Conservation (phyloP, 768 basidiomycete genomes). For the Mycena epipterygia region DNA sequence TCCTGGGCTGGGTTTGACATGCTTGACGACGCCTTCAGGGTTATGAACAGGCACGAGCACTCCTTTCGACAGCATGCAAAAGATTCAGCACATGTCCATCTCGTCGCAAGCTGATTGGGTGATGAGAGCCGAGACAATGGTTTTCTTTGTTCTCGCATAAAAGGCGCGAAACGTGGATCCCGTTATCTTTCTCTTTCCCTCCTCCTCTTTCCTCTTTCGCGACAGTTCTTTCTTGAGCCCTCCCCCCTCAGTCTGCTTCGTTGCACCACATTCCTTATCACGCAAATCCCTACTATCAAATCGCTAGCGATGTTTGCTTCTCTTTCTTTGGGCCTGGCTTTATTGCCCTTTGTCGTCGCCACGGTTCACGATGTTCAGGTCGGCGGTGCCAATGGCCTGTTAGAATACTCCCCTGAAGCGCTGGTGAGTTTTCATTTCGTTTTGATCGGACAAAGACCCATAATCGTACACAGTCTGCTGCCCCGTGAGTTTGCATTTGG, state of each 20-base stretch:
- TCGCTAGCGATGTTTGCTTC: constrained; percentile 58
- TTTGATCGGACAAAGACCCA: background rate
- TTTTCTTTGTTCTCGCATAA: constrained; percentile 2
- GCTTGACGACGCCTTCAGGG: no score
- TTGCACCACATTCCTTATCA: constrained; percentile 27
- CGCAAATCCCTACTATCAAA: constrained; percentile 39
- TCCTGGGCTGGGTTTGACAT: no score
- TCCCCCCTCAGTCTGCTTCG: background rate
- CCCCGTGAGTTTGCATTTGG: no score
- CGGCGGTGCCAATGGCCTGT: constrained; percentile 56
- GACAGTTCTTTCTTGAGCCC: constrained; percentile 27
- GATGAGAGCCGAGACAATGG: constrained; percentile 23
- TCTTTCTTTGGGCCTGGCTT: constrained; percentile 62
- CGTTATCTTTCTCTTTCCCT: constrained; percentile 25
- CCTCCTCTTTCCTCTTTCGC: constrained; percentile 41
- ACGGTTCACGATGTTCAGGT: constrained; percentile 69
- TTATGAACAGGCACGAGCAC: no score
- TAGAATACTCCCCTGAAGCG: constrained; percentile 65
- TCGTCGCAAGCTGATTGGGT: background rate
- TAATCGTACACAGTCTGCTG: constrained; percentile 52
- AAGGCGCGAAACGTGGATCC: constrained; percentile 1
- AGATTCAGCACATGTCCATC: no score
- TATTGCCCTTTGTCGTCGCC: constrained; percentile 65
- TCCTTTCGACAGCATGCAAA: no score
- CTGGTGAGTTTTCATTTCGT: constrained; percentile 54